phyloP scores from a whole-genome alignment of 164 flowering plant species.

The Sextonia rubra region DNA sequence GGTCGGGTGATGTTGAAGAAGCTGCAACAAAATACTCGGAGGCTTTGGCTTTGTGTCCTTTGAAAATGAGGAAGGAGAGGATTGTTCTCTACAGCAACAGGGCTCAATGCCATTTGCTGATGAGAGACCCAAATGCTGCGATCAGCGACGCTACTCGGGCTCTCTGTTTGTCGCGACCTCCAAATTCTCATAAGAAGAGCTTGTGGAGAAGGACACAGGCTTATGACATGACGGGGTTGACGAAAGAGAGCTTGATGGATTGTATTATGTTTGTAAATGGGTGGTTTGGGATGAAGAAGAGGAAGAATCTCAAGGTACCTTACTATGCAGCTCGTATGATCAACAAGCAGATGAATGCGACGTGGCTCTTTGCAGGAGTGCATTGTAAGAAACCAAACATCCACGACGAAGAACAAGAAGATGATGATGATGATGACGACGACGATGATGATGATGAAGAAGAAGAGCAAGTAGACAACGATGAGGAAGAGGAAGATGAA shows the following conservation, averaged over 20 bases:
- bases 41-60: conserved; percentile 57
- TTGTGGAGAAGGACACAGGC: conserved; percentile 90
- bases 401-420: conserved; percentile 7
- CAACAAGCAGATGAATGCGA: conserved; percentile 68
- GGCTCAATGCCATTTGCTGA: conserved; percentile 65
- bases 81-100: conserved; percentile 66
- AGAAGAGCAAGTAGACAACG: conserved; percentile 10
- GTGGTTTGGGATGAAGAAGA: conserved; percentile 14
- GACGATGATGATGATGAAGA: conserved; percentile 16
- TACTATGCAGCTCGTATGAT: conserved; percentile 66
- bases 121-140: conserved; percentile 39
- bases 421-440: conserved; percentile 1
- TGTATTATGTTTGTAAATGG: conserved; percentile 57
- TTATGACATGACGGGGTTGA: conserved; percentile 73
- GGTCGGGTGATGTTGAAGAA: conserved; percentile 44
- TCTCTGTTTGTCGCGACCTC: conserved; percentile 45
- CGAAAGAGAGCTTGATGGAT: conserved; percentile 82
- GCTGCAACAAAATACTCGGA: conserved; percentile 46
- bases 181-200: conserved; percentile 62
- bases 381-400: conserved; percentile 6
- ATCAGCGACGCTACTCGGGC: conserved; percentile 75
- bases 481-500: conserved; percentile 6
- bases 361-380: conserved; percentile 60
- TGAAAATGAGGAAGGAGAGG: conserved; percentile 57
- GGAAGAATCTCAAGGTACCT: conserved; percentile 41